Conservation (phyloP, 2,329 filamentous ascomycete genomes). For the Aspergillus ochraceoroseus region DNA sequence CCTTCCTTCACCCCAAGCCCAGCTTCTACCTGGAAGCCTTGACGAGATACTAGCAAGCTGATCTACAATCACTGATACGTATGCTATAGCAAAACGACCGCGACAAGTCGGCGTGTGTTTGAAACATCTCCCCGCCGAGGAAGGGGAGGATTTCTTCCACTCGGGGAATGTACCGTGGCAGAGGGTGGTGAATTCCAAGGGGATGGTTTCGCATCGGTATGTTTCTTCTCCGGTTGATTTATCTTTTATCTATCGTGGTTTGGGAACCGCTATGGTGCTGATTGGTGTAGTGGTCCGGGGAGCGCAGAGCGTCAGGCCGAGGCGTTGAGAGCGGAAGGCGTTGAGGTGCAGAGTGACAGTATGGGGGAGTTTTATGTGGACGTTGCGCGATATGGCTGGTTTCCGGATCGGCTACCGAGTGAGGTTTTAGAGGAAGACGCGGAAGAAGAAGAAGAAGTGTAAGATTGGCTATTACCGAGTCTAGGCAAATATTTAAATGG, state of each 20-base stretch:
- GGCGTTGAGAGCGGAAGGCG: slow-evolving; percentile 40
- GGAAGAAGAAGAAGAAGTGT: slow-evolving; percentile 10
- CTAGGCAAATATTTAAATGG: too few relatives aligned
- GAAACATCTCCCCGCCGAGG: slow-evolving; percentile 67
- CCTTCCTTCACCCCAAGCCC: slow-evolving; percentile 60
- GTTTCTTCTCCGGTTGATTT: slow-evolving; percentile 16
- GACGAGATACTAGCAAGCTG: too few relatives aligned
- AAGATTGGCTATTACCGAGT: background rate
- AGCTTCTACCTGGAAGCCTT: background rate
- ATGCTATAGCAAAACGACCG: slow-evolving; percentile 61
- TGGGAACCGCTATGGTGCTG: background rate
- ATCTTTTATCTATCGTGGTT: background rate
- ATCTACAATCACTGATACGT: too few relatives aligned
- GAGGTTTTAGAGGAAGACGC: slow-evolving; percentile 30
- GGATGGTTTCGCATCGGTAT: slow-evolving; percentile 77
- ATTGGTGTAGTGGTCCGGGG: slow-evolving; percentile 36
- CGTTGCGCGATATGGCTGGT: slow-evolving; percentile 45
- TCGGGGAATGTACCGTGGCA: slow-evolving; percentile 86
- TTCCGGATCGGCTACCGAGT: slow-evolving; percentile 48
- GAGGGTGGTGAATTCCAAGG: slow-evolving; percentile 81
- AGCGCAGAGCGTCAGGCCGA: slow-evolving; percentile 44
- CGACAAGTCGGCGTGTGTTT: slow-evolving; percentile 87
- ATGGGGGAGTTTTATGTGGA: slow-evolving; percentile 46
- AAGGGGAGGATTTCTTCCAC: slow-evolving; percentile 57
- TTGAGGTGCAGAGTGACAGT: slow-evolving; percentile 39